phyloP scores from a whole-genome alignment of 139 green algal genomes.

The Volvox africanus region DNA sequence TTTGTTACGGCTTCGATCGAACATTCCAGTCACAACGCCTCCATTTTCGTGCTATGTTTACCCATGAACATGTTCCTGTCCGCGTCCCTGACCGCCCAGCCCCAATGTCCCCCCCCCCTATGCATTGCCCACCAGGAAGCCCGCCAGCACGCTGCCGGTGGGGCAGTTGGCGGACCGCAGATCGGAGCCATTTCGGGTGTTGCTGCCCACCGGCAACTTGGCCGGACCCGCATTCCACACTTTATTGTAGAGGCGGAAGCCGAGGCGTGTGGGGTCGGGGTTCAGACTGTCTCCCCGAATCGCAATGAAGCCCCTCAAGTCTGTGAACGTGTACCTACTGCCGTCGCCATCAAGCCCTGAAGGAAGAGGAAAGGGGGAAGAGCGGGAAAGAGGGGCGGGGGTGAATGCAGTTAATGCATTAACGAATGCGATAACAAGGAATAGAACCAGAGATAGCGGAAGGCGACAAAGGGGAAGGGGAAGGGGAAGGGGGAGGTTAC shows the following conservation, averaged over 20 bases:
- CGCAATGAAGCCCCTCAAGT: neutral
- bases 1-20: too few species aligned
- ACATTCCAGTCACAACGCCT: too few species aligned
- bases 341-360: neutral
- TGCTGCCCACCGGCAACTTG: slow-evolving; percentile 6
- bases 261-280: slow-evolving; percentile 29
- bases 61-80: too few species aligned
- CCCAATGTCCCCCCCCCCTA: too few species aligned
- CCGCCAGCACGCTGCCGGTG: neutral
- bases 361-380: neutral
- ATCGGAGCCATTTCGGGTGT: neutral
- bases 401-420: too few species aligned
- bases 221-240: slow-evolving; percentile 4
- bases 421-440: too few species aligned
- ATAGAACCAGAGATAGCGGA: neutral
- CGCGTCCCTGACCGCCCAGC: too few species aligned
- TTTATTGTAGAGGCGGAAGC: slow-evolving; percentile 2
- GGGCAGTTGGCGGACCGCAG: neutral
- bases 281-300: neutral
- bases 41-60: too few species aligned
- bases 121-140: neutral
- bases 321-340: neutral
- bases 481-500: neutral
- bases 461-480: neutral
- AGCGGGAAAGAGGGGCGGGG: too few species aligned